A percentile compares a stretch with the other conserved stretches of the same genome.
Evolutionary conservation across 1,139 yeast species (phyloP).

Genomic region (Lodderomyces metapsilosis): DNA sequence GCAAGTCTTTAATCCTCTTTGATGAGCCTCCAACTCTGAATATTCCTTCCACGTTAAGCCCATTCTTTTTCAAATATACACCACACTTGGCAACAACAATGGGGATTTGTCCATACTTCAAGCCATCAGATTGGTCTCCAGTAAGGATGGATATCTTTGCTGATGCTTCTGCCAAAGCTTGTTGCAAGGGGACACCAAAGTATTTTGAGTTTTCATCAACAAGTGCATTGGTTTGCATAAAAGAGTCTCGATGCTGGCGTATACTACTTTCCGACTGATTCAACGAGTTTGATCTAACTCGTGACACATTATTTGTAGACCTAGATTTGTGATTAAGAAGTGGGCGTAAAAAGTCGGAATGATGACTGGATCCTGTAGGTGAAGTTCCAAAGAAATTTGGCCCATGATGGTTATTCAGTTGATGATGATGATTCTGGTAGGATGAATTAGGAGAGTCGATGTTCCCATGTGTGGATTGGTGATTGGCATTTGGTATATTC

Average conservation of each 20-base stretch:
- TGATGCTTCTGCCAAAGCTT: slow-evolving; percentile 70
- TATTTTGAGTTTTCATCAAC: slow-evolving; percentile 55
- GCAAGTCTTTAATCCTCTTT: slow-evolving; percentile 82
- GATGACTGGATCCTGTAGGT: slow-evolving; percentile 14
- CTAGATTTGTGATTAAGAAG: slow-evolving; percentile 49
- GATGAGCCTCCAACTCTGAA: slow-evolving; percentile 93
- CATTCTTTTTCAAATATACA: slow-evolving; percentile 74
- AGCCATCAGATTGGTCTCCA: slow-evolving; percentile 15
- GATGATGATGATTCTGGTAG: slow-evolving; percentile 9
- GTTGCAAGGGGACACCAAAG: slow-evolving; percentile 80
- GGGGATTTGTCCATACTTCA: slow-evolving; percentile 77
- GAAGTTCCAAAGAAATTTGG: slow-evolving; percentile 10
- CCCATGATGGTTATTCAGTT: slow-evolving; percentile 7
- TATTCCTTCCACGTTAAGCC: slow-evolving; percentile 80
- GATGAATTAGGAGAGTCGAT: slow-evolving; percentile 4
- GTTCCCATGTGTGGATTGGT: neutral
- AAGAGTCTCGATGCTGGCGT: slow-evolving; percentile 57
- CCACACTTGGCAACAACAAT: slow-evolving; percentile 96
- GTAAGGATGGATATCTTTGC: slow-evolving; percentile 69
- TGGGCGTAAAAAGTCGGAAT: slow-evolving; percentile 45
- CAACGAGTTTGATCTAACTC: slow-evolving; percentile 39
- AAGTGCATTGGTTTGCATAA: slow-evolving; percentile 45
- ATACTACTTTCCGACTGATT: slow-evolving; percentile 38
- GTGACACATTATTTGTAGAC: slow-evolving; percentile 47
- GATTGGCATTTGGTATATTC: slow-evolving; percentile 2